Conservation (phyloP, 2,329 filamentous ascomycete genomes). For the Teratosphaeria zuluensis region DNA sequence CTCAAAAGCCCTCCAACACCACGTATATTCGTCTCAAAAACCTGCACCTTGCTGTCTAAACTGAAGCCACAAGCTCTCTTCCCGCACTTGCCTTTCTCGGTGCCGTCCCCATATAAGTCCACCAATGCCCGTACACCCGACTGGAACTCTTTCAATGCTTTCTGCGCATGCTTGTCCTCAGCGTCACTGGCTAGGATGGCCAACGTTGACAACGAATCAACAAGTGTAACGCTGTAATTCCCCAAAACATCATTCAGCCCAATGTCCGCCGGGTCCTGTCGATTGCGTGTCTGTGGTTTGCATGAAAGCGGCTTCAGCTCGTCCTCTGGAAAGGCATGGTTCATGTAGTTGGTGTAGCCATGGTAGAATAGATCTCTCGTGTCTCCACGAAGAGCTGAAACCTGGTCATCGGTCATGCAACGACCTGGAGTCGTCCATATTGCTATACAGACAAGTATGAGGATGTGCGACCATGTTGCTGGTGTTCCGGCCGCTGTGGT, state of each 20-base stretch:
- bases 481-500: slow-evolving; percentile 7
- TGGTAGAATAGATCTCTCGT: slow-evolving; percentile 80
- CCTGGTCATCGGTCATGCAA: slow-evolving; percentile 38
- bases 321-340: slow-evolving; percentile 88
- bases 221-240: slow-evolving; percentile 91
- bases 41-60: slow-evolving; percentile 93
- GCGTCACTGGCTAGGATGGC: slow-evolving; percentile 68
- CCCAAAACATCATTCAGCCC: slow-evolving; percentile 92
- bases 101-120: slow-evolving; percentile 77
- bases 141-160: slow-evolving; percentile 57
- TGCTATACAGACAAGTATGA: slow-evolving; percentile 21
- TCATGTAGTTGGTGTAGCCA: slow-evolving; percentile 91
- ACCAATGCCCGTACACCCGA: slow-evolving; percentile 67
- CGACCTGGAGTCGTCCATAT: slow-evolving; percentile 24
- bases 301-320: slow-evolving; percentile 85
- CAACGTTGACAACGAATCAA: slow-evolving; percentile 89
- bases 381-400: slow-evolving; percentile 33
- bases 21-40: slow-evolving; percentile 95
- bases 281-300: slow-evolving; percentile 72
- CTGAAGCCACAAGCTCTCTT: slow-evolving; percentile 74
- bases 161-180: slow-evolving; percentile 43
- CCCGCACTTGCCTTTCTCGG: slow-evolving; percentile 60
- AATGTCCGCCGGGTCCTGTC: slow-evolving; percentile 65
- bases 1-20: slow-evolving; percentile 85
- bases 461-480: slow-evolving; percentile 24